These are phyloP conservation scores for Penicillium dipodomyicola DNA, from an alignment of 495 filamentous ascomycete species.

Conservation along the genomic window DNA sequence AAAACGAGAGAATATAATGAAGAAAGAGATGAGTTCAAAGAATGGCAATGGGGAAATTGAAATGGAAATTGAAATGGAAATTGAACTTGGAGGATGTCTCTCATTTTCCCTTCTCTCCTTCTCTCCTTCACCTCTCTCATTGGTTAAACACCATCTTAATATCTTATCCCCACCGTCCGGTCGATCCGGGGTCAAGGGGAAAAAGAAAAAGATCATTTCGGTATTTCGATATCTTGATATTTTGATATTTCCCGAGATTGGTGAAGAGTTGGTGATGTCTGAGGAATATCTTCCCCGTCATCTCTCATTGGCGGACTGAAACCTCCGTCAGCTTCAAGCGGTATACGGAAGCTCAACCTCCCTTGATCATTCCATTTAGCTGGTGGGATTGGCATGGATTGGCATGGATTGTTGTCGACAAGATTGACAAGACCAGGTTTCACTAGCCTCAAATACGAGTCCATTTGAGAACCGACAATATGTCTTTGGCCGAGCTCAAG, in stretches of 20 bases:
- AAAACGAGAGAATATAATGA: neutral
- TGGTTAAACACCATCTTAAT: constrained; percentile 19
- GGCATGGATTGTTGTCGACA: neutral
- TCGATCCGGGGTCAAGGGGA: constrained; percentile 30
- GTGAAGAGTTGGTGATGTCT: neutral
- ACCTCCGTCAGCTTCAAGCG: constrained; percentile 16
- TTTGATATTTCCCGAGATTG: neutral
- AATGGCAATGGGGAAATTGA: neutral
- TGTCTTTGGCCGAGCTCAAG: constrained; percentile 1
- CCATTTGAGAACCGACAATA: neutral
- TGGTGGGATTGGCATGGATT: neutral
- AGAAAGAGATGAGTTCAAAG: neutral
- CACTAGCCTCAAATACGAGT: neutral
- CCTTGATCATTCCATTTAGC: neutral
- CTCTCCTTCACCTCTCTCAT: no score
- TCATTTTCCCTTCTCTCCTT: neutral
- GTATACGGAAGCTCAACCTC: neutral
- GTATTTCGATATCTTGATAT: neutral
- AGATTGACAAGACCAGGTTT: neutral
- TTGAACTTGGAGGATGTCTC: neutral
- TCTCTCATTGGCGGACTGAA: constrained; percentile 22
- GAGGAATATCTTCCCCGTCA: neutral
- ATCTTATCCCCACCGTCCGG: constrained; percentile 24
- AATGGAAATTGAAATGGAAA: neutral
- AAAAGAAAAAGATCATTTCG: neutral